A percentile compares a stretch with the other conserved stretches of the same genome.
phyloP scores from a whole-genome alignment of 495 filamentous ascomycete species.

The Rhypophila decipiens region DNA sequence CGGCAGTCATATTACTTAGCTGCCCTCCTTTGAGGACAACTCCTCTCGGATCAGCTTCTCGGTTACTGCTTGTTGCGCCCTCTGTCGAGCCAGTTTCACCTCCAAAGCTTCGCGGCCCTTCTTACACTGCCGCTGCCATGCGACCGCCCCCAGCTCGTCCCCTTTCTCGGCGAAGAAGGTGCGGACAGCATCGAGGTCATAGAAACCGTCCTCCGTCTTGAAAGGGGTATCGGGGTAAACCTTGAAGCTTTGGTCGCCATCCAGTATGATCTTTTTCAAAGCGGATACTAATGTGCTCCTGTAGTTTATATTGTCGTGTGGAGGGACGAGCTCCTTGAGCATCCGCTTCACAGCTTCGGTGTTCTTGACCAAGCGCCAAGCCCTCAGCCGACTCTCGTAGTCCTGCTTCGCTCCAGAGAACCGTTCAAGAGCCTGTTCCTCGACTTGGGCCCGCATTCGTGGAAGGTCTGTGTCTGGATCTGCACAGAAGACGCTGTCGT shows the following conservation, averaged over 20 bases:
- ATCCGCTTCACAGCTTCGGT: slow-evolving; percentile 20
- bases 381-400: slow-evolving; percentile 18
- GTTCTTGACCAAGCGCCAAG: slow-evolving; percentile 24
- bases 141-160: slow-evolving; percentile 25
- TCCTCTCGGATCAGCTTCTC: background rate
- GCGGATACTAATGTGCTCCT: slow-evolving; percentile 20
- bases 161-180: slow-evolving; percentile 31
- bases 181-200: slow-evolving; percentile 25
- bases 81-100: background rate
- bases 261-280: slow-evolving; percentile 33
- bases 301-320: slow-evolving; percentile 4
- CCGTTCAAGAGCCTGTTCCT: slow-evolving; percentile 26
- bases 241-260: slow-evolving; percentile 26
- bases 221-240: slow-evolving; percentile 11
- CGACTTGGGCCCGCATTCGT: slow-evolving; percentile 20
- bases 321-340: slow-evolving; percentile 30
- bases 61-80: background rate
- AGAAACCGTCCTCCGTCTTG: slow-evolving; percentile 29
- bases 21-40: too few species aligned
- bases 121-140: slow-evolving; percentile 20
- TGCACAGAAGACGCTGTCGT: slow-evolving; percentile 16
- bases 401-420: slow-evolving; percentile 24
- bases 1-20: too few species aligned
- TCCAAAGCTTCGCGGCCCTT: slow-evolving; percentile 13
- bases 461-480: slow-evolving; percentile 2